A percentile compares a stretch with the other conserved stretches of the same genome.
Conservation (phyloP, 805 yeast genomes). For the Yarrowia sp. region DNA sequence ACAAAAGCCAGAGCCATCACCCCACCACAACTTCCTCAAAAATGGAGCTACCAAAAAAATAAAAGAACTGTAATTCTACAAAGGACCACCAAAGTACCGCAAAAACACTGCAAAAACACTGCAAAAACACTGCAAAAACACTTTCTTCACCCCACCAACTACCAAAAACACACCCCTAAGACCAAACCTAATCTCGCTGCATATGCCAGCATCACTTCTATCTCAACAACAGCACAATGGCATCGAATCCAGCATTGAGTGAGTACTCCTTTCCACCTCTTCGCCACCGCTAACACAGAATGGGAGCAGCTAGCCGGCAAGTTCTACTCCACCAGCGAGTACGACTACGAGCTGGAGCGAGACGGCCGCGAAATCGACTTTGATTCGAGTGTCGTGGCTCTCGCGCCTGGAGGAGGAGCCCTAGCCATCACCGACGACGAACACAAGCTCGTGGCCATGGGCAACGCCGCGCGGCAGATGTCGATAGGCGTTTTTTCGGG, state of each 20-base stretch:
- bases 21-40: background rate
- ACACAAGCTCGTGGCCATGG: constrained; percentile 35
- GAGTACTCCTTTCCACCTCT: background rate
- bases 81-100: too few relatives aligned
- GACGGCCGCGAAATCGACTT: constrained; percentile 43
- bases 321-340: constrained; percentile 61
- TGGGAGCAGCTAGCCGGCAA: constrained; percentile 81
- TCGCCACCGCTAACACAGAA: constrained; percentile 37
- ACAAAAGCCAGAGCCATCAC: too few relatives aligned
- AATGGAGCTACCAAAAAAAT: background rate
- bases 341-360: constrained; percentile 52
- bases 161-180: background rate
- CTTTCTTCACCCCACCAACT: background rate
- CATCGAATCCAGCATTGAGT: constrained; percentile 22
- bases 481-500: constrained; percentile 37
- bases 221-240: background rate
- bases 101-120: background rate
- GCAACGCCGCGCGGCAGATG: constrained; percentile 29
- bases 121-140: background rate
- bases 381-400: constrained; percentile 46
- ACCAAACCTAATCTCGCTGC: constrained; percentile 8
- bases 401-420: constrained; percentile 55
- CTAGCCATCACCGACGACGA: constrained; percentile 47
- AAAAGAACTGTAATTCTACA: too few relatives aligned
- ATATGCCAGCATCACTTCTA: background rate